Evolutionary conservation across 1,139 yeast species (phyloP).

Genomic region (Barnettozyma hawaiiensis): DNA sequence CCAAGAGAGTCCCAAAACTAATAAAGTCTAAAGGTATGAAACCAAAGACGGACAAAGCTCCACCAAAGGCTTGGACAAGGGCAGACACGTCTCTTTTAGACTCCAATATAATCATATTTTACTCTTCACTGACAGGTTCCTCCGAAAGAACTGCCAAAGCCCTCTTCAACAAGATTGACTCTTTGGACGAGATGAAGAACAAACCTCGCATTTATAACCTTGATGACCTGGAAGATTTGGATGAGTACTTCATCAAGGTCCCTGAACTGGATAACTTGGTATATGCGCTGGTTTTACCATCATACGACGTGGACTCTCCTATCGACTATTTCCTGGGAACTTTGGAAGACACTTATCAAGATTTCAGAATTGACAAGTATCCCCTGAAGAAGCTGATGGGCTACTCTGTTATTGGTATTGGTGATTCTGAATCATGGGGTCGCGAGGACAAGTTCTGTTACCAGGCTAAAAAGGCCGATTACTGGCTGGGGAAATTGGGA

Average conservation of each 20-base stretch:
- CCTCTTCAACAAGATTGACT: conserved; percentile 30
- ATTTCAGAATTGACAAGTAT: conserved; percentile 77
- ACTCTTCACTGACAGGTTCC: conserved; percentile 82
- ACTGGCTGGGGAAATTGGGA: conserved; percentile 75
- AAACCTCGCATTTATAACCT: conserved; percentile 59
- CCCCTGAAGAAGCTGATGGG: conserved; percentile 69
- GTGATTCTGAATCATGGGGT: conserved; percentile 79
- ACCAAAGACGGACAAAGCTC: conserved; percentile 23
- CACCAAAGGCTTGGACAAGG: conserved; percentile 25
- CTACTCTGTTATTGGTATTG: conserved; percentile 80
- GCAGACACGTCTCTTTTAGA: conserved; percentile 29
- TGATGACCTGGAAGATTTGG: conserved; percentile 82
- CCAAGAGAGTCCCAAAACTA: conserved; percentile 25
- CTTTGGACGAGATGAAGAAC: conserved; percentile 30
- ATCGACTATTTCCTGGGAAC: conserved; percentile 82
- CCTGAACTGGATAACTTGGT: conserved; percentile 45
- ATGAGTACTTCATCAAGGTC: conserved; percentile 69
- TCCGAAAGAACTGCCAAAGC: conserved; percentile 63
- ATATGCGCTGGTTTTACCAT: conserved; percentile 78
- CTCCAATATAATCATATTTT: conserved; percentile 53
- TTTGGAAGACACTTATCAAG: conserved; percentile 73
- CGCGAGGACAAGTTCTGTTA: conserved; percentile 72
- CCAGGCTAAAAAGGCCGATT: conserved; percentile 74
- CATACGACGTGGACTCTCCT: conserved; percentile 91
- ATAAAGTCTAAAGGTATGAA: conserved; percentile 20